Evolutionary conservation across 208 protist species (phyloP).

Genomic region (Trypanosoma caninum): DNA sequence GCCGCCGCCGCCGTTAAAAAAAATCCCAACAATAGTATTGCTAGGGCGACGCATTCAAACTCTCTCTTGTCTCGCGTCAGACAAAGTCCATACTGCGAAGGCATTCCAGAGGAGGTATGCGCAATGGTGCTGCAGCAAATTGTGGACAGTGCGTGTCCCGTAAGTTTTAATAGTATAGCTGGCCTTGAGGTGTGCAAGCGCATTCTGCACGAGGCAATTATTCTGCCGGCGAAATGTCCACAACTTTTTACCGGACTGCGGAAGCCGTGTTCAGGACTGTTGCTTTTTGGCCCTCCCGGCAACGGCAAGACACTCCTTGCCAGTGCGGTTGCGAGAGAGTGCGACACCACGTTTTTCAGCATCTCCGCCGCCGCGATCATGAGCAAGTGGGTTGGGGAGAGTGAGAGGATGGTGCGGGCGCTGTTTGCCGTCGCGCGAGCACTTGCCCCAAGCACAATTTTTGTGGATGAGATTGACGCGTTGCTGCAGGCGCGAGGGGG

Average conservation of each 20-base stretch:
- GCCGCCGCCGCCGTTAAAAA: neutral
- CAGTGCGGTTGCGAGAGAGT: constrained; percentile 89
- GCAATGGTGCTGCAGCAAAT: constrained; percentile 19
- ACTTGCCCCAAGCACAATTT: constrained; percentile 59
- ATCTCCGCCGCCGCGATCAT: constrained; percentile 94
- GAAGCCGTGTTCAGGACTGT: constrained; percentile 15
- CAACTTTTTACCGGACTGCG: constrained; percentile 94
- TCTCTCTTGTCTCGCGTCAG: constrained; percentile 12
- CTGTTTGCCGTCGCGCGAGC: constrained; percentile 86
- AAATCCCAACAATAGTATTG: neutral
- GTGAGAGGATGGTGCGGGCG: constrained; percentile 92
- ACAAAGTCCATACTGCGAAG: constrained; percentile 17
- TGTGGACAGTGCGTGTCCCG: constrained; percentile 22
- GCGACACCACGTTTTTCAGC: constrained; percentile 92
- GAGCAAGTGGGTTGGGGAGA: constrained; percentile 97
- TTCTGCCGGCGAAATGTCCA: constrained; percentile 96
- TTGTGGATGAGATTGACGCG: constrained; percentile 94
- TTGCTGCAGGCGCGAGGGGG: constrained; percentile 72
- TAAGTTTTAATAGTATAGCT: constrained; percentile 17
- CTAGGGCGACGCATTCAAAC: neutral
- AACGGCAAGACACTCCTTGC: constrained; percentile 47
- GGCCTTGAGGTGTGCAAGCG: constrained; percentile 23
- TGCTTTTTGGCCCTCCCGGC: constrained; percentile 24
- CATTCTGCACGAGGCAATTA: constrained; percentile 91
- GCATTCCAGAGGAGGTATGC: constrained; percentile 21